A percentile compares a stretch with the other conserved stretches of the same genome.
phyloP scores from a whole-genome alignment of 192 early-diverging fungal species.

The Linnemannia elongata region DNA sequence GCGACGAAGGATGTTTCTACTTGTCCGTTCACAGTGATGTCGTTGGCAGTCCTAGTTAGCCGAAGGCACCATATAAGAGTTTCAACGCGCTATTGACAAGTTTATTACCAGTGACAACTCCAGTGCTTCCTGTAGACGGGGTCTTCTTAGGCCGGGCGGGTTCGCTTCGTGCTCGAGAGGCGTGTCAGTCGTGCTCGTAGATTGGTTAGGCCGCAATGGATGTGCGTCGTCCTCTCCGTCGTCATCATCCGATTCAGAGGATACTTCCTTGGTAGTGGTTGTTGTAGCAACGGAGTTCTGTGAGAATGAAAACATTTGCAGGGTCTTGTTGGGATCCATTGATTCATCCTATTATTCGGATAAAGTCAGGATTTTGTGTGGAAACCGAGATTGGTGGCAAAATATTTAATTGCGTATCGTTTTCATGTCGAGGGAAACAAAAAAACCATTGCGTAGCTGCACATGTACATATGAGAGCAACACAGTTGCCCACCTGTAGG shows the following conservation, averaged over 20 bases:
- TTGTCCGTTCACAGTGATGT: background rate
- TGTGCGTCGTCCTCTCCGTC: slow-evolving; percentile 5
- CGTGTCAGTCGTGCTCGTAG: background rate
- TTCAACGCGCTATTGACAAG: too few relatives aligned
- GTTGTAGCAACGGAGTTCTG: background rate
- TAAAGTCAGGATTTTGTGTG: background rate
- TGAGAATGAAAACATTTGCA: slow-evolving; percentile 44
- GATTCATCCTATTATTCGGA: slow-evolving; percentile 29
- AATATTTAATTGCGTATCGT: background rate
- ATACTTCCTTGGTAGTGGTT: background rate
- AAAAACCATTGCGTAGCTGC: too few relatives aligned
- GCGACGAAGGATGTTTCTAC: background rate
- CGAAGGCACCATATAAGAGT: too few relatives aligned
- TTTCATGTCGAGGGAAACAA: background rate
- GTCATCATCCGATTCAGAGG: slow-evolving; percentile 18
- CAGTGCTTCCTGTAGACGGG: slow-evolving; percentile 33
- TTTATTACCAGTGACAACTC: slow-evolving; percentile 24
- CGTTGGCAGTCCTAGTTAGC: background rate
- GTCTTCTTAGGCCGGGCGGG: slow-evolving; percentile 1
- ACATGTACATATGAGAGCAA: too few relatives aligned
- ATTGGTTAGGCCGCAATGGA: background rate
- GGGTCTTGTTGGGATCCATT: slow-evolving; percentile 41
- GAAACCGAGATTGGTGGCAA: slow-evolving; percentile 22
- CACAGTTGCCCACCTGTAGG: too few relatives aligned
- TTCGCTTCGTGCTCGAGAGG: background rate